Conservation (phyloP, 768 basidiomycete genomes). For the Auricularia auricula-judae region DNA sequence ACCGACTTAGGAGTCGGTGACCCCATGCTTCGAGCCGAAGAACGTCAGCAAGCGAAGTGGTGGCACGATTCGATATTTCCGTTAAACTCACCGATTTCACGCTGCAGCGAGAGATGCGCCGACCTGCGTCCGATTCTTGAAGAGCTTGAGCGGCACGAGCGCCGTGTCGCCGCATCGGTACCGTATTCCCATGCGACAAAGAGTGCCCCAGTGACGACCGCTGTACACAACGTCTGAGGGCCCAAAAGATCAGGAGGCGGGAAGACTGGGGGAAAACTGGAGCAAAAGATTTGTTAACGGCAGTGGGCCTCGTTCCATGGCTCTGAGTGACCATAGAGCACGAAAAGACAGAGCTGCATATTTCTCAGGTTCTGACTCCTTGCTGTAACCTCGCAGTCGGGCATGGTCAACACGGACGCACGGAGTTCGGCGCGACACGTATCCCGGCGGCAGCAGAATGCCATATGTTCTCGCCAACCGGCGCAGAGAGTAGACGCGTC, state of each 20-base stretch:
- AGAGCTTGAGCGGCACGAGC: constrained; percentile 26
- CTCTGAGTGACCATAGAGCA: too few relatives aligned
- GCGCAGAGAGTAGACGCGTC: too few relatives aligned
- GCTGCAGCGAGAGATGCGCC: constrained; percentile 18
- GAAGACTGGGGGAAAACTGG: too few relatives aligned
- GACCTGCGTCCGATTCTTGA: constrained; percentile 20
- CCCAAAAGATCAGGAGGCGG: not conserved
- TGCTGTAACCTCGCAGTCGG: too few relatives aligned
- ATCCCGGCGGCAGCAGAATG: too few relatives aligned
- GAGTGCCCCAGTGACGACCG: constrained; percentile 15
- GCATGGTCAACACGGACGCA: too few relatives aligned
- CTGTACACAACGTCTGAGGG: not conserved
- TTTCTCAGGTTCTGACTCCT: too few relatives aligned
- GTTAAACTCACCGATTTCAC: constrained; percentile 8
- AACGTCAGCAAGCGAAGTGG: constrained; percentile 10
- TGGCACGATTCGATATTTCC: constrained; percentile 5
- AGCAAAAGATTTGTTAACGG: too few relatives aligned
- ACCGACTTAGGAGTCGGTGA: not conserved
- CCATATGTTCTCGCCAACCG: too few relatives aligned
- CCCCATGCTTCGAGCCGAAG: constrained; percentile 9
- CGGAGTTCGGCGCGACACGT: too few relatives aligned
- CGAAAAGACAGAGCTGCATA: too few relatives aligned
- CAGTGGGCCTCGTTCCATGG: too few relatives aligned
- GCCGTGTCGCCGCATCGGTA: constrained; percentile 22
- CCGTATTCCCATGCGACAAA: constrained; percentile 28